Base-by-base conservation (phyloP, 1,284 basidiomycete species). In the Peniophora sp. region DNA sequence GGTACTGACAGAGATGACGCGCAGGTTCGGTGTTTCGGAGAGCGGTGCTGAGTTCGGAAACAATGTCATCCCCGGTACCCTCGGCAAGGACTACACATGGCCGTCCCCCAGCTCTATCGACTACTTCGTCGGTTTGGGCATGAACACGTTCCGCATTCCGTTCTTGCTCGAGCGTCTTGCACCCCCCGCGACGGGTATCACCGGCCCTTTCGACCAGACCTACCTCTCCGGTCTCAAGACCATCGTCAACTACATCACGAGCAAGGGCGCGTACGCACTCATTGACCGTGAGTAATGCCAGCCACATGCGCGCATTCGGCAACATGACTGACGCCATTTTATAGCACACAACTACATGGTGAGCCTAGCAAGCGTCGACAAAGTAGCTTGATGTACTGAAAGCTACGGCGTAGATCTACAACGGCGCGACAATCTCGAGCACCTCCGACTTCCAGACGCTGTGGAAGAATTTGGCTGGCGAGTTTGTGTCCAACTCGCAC, bases 101-200 rank as follows among this genome's bases (percentile, higher is more conserved):
- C 74, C 73, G 10, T 67, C 70, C 35, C 69, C 73, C 24, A 66
- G 64, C 43, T 71, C 68, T 52, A 68, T 75, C 51, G 74, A 76
- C 58, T 82, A 67, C 67, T 82, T 84, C 63, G 64, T 78, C 44
- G 62, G 59, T 22, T 63, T 76, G 58, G 80, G 79, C 22, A 75
- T 83, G 69, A 83, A 83, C 65, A 72, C 75, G 18, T 82, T 83
- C 78, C 79, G 80, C 55, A 64, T 83, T 56, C 73, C 79, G 10
- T 79, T 83, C 76, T 60, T 71, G 54, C 68, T 78, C 64, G 81
- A 83, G 60, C 77, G 81, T 50, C 55, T 83, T 47, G 70, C 62
- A 51, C 76, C 79, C 34, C 74, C 74, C 47, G 55, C 76, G 1
- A 71, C 57, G 24, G 80, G 80, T 9, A 63, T 83, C 41, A 73